Base-by-base conservation (phyloP, 305 asterid species). In the Plantago lanceolata region DNA sequence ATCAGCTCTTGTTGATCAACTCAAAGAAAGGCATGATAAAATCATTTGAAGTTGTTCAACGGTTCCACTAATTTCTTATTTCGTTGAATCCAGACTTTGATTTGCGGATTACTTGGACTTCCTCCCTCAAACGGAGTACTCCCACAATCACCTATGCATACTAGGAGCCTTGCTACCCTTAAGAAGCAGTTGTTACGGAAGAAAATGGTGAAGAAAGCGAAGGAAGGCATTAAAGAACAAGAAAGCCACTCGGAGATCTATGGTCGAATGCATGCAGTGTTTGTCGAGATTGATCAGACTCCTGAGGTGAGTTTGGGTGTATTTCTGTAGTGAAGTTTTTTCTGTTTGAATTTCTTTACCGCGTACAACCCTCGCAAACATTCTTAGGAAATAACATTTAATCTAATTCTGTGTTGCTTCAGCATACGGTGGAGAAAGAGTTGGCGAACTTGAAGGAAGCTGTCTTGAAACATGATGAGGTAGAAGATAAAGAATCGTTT, bases 91-190 rank as follows among this genome's bases (percentile, higher is more conserved):
- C 79, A 90, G 97, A 90, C 96, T 31, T 75, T 90, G 86, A 29
- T 88, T 62, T 90, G 97, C 28, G 97, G 97, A 64, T 79, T 90
- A 75, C 89, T 90, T 28, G 97, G 96, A 70, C 82, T 90, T 60
- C 96, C 97, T 63, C 97, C 97, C 67, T 90, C 97, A 0, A 90
- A 90, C 61, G 96, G 97, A 35, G 97, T 90, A 64, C 95, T 90
- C 73, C 97, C 97, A 16, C 96, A 90, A 78, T 88, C 97, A 26
- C 97, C 97, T 44, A 90, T 90, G 97, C 97, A 90, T 64, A 88
- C 97, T 31, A 82, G 83, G 69, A 90, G 97, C 73, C 97, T 90
- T 71, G 95, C 94, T 8, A 83, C 82, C 68, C 97, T 90, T 61
- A 85, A 88, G 85, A 88, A 72, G 72, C 96, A 90, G 95, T 53